A percentile compares a stretch with the other conserved stretches of the same genome.
These are phyloP conservation scores for Globisporangium uncinulatum DNA, from an alignment of 352 stramenopile genomes.

Conservation along the genomic window DNA sequence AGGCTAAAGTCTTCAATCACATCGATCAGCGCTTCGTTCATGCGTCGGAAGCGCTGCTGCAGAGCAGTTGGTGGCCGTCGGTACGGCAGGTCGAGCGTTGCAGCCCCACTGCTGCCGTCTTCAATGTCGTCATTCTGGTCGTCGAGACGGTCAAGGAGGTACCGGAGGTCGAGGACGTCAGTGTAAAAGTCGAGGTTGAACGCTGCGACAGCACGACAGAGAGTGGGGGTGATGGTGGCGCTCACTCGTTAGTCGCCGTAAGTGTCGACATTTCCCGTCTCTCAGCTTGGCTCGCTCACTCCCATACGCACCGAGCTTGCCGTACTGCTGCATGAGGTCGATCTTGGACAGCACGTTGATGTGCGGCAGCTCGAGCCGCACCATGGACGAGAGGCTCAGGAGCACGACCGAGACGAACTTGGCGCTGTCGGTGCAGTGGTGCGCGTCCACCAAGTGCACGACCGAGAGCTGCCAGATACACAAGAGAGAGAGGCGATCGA, in stretches of 20 bases:
- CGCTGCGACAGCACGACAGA: slow-evolving; percentile 19
- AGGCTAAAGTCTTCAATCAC: slow-evolving; percentile 87
- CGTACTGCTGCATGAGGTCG: slow-evolving; percentile 94
- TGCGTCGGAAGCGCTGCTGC: slow-evolving; percentile 56
- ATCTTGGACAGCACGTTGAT: slow-evolving; percentile 99
- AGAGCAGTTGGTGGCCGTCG: slow-evolving; percentile 29
- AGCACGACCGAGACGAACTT: slow-evolving; percentile 98
- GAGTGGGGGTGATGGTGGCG: no score
- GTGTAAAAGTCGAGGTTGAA: slow-evolving; percentile 90
- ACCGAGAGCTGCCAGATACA: slow-evolving; percentile 68
- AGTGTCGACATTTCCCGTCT: background rate
- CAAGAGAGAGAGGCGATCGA: slow-evolving; percentile 6
- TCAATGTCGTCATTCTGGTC: slow-evolving; percentile 49
- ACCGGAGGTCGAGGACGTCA: slow-evolving; percentile 79
- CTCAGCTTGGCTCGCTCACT: background rate
- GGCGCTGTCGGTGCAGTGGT: slow-evolving; percentile 90
- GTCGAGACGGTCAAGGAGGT: slow-evolving; percentile 74
- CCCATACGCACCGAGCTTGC: slow-evolving; percentile 46
- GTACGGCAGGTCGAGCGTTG: slow-evolving; percentile 20
- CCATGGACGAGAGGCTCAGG: slow-evolving; percentile 97
- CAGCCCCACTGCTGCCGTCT: slow-evolving; percentile 23
- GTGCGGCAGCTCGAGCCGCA: slow-evolving; percentile 95
- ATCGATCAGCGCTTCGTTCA: slow-evolving; percentile 83
- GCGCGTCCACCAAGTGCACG: slow-evolving; percentile 95
- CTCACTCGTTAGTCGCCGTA: background rate